Base-by-base conservation (phyloP, 2,329 filamentous ascomycete genomes). In the Cladosporium sphaerospermum region DNA sequence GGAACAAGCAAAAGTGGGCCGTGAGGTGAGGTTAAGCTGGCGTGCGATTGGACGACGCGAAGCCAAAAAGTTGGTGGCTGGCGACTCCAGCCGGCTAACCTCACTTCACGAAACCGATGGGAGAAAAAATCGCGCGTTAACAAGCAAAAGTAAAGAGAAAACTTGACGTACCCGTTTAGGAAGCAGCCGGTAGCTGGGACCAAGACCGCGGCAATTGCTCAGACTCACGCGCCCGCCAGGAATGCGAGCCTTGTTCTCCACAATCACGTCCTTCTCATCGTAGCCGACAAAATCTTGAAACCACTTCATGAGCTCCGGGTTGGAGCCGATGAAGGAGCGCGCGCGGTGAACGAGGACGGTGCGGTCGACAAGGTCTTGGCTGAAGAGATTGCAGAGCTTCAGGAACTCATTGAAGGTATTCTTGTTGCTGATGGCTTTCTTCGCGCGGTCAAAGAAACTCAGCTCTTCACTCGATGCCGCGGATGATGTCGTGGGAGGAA, bases 311-410 rank as follows among this genome's bases (percentile, higher is more conserved):
- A 99, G 77, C 61, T 99, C 95, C 0, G 84, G 80, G 63, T 93
- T 96, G 36, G 85, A 84, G 11, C 90, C 89, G 55, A 99, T 90
- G 67, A 96, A 99, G 4, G 83, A 80, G 51, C 85, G 83, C 2
- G 89, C 89, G 67, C 93, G 88, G 67, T 89, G 85, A 23, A 93
- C 82, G 11, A 99, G 76, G 2, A 89, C 83, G 56, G 88, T 84
- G 54, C 86, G 86, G 64, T 95, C 89, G 57, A 99, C 95, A 47
- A 99, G 79, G 61, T 95, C 91, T 63, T 95, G 88, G 18, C 88
- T 93, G 73, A 89, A 99, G 31, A 99, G 78, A 62, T 97, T 99
- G 75, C 92, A 93, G 6, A 99, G 82, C 74, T 99, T 99, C 59
- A 99, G 73, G 70, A 99, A 99, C 69, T 99, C 93, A 62, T 88